phyloP scores from a whole-genome alignment of 2,329 filamentous ascomycete species.

The Colletotrichum nymphaeae region DNA sequence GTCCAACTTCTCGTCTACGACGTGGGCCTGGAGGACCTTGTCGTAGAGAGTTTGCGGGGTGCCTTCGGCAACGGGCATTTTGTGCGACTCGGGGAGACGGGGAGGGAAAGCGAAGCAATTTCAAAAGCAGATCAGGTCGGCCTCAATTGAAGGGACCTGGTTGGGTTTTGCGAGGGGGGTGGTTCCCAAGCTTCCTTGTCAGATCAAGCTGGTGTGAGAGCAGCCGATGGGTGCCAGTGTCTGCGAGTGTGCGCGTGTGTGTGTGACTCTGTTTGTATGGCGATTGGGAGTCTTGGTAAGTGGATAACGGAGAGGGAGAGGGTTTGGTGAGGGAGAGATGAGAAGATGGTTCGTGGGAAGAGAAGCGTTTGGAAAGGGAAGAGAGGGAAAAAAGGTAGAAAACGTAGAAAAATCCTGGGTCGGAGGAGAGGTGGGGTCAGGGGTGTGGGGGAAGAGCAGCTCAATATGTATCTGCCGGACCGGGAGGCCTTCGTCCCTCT shows the following conservation, averaged over 20 bases:
- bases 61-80: constrained; percentile 80
- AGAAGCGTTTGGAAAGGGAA: constrained; percentile 13
- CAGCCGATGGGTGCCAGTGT: neutral
- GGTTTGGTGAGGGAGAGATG: neutral
- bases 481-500: constrained; percentile 33
- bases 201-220: neutral
- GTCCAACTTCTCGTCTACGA: constrained; percentile 95
- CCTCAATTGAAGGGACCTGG: constrained; percentile 7
- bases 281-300: neutral
- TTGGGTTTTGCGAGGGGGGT: neutral
- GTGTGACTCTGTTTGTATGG: neutral
- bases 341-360: constrained; percentile 15
- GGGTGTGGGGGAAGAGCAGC: constrained; percentile 34
- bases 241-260: too few species aligned
- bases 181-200: neutral
- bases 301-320: neutral
- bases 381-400: constrained; percentile 16
- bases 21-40: constrained; percentile 95
- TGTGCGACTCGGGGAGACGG: constrained; percentile 45
- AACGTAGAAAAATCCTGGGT: constrained; percentile 27
- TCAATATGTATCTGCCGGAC: constrained; percentile 36
- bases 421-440: constrained; percentile 9
- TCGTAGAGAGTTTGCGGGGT: constrained; percentile 91
- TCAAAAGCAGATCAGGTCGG: constrained; percentile 3
- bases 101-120: neutral